Conservation (phyloP, 768 basidiomycete species). For the Roridomyces roridus region DNA sequence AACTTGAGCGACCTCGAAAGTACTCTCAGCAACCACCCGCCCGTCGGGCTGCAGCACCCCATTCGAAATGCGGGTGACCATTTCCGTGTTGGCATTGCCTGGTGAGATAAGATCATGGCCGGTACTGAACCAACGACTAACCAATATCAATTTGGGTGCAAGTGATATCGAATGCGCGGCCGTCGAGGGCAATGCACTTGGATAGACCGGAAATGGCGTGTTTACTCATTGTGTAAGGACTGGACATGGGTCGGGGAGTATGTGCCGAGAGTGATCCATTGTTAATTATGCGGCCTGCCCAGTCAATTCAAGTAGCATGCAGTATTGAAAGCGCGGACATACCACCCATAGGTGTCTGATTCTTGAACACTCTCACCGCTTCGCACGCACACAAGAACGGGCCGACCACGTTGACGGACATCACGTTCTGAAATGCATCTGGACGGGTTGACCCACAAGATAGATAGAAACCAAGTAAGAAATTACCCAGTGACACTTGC, state of each 20-base stretch:
- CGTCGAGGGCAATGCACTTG: slow-evolving; percentile 79
- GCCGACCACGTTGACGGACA: slow-evolving; percentile 76
- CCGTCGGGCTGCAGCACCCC: slow-evolving; percentile 79
- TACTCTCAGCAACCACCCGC: slow-evolving; percentile 56
- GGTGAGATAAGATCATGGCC: neutral
- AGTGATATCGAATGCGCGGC: slow-evolving; percentile 73
- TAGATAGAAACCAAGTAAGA: neutral
- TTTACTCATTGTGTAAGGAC: slow-evolving; percentile 79
- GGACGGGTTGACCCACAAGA: neutral
- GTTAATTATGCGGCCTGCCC: slow-evolving; percentile 77
- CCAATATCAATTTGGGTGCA: slow-evolving; percentile 87
- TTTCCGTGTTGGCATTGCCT: slow-evolving; percentile 76
- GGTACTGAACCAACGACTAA: slow-evolving; percentile 24
- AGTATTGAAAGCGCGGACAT: slow-evolving; percentile 20
- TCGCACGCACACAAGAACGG: slow-evolving; percentile 80
- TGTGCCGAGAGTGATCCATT: slow-evolving; percentile 83
- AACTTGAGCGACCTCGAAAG: slow-evolving; percentile 76
- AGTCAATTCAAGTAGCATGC: neutral
- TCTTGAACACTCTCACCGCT: slow-evolving; percentile 76
- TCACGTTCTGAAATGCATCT: slow-evolving; percentile 64
- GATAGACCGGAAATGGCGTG: slow-evolving; percentile 82
- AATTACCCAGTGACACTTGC: slow-evolving; percentile 51
- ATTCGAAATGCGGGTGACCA: slow-evolving; percentile 51
- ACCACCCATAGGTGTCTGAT: slow-evolving; percentile 77
- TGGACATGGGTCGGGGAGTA: slow-evolving; percentile 66